These are phyloP conservation scores for Neurospora sp. DNA, from an alignment of 495 filamentous ascomycete genomes.

Conservation along the genomic window DNA sequence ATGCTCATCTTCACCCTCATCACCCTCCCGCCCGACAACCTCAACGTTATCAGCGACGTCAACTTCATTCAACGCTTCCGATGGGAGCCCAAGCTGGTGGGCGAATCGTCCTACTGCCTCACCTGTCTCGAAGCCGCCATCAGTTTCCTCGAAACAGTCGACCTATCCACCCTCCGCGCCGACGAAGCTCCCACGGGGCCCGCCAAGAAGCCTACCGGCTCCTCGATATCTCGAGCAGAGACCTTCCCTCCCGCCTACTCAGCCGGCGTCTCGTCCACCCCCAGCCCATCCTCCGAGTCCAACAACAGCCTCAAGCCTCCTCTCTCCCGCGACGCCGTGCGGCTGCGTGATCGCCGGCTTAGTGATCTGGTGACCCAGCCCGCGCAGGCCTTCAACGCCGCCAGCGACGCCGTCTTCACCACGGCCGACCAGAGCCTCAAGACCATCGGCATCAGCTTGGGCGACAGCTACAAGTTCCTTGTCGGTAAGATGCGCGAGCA, in stretches of 20 bases:
- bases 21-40: conserved; percentile 74
- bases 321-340: conserved; percentile 32
- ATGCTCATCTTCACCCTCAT: conserved; percentile 93
- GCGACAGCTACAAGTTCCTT: conserved; percentile 86
- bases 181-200: conserved; percentile 61
- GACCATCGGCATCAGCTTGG: conserved; percentile 76
- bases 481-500: conserved; percentile 79
- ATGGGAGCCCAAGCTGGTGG: conserved; percentile 73
- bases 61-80: conserved; percentile 93
- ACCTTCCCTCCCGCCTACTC: conserved; percentile 41
- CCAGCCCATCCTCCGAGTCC: conserved; percentile 8
- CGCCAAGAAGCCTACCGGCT: conserved; percentile 40
- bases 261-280: conserved; percentile 32
- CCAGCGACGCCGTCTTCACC: conserved; percentile 71
- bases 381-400: conserved; percentile 65
- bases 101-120: conserved; percentile 90
- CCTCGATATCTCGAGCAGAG: conserved; percentile 44
- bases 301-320: conserved; percentile 17
- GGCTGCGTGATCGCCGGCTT: conserved; percentile 49
- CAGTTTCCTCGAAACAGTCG: conserved; percentile 94
- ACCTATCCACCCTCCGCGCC: conserved; percentile 81
- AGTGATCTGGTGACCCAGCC: conserved; percentile 80
- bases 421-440: conserved; percentile 87
- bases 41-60: conserved; percentile 85
- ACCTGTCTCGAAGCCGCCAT: conserved; percentile 94